A percentile compares a stretch with the other conserved stretches of the same genome.
Evolutionary conservation across 2,329 filamentous ascomycete genomes (phyloP).

Genomic region (Macrophomina pseudophaseolina): DNA sequence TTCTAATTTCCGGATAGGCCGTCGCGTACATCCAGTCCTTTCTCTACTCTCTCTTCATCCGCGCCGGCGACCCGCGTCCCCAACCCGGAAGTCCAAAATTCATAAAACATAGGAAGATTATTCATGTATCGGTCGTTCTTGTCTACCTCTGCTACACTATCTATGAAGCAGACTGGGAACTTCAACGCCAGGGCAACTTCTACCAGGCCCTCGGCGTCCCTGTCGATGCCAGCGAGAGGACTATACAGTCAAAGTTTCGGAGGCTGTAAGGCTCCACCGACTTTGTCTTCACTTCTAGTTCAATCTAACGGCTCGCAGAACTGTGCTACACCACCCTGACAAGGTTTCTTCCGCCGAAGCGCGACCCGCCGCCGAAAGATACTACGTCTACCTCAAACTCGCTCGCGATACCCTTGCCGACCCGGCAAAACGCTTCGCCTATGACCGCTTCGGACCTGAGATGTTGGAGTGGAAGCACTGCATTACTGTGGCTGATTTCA

Average conservation of each 20-base stretch:
- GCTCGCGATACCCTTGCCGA: slow-evolving; percentile 84
- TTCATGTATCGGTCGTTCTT: slow-evolving; percentile 81
- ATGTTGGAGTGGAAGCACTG: slow-evolving; percentile 70
- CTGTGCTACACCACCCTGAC: slow-evolving; percentile 77
- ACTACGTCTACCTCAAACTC: slow-evolving; percentile 83
- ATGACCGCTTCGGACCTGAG: slow-evolving; percentile 84
- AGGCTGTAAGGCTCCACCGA: slow-evolving; percentile 56
- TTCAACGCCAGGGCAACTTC: slow-evolving; percentile 74
- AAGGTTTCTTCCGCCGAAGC: slow-evolving; percentile 61
- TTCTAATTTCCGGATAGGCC: slow-evolving; percentile 59
- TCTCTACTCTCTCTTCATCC: slow-evolving; percentile 87
- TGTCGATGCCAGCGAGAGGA: slow-evolving; percentile 70
- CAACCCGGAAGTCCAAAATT: slow-evolving; percentile 70
- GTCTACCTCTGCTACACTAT: slow-evolving; percentile 89
- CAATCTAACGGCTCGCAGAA: slow-evolving; percentile 35
- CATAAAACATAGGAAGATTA: slow-evolving; percentile 75
- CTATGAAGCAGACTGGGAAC: slow-evolving; percentile 85
- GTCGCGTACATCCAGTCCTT: slow-evolving; percentile 76
- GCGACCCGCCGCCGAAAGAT: slow-evolving; percentile 50
- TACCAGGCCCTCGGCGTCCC: slow-evolving; percentile 78
- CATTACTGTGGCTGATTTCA: slow-evolving; percentile 73
- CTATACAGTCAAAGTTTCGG: slow-evolving; percentile 84
- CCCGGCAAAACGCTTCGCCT: slow-evolving; percentile 78
- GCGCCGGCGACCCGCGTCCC: slow-evolving; percentile 83
- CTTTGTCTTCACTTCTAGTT: not conserved